Evolutionary conservation across 352 stramenopile species (phyloP), one percentile per base, ranked within the genome.

Genomic region (Phytophthora hibernalis): DNA sequence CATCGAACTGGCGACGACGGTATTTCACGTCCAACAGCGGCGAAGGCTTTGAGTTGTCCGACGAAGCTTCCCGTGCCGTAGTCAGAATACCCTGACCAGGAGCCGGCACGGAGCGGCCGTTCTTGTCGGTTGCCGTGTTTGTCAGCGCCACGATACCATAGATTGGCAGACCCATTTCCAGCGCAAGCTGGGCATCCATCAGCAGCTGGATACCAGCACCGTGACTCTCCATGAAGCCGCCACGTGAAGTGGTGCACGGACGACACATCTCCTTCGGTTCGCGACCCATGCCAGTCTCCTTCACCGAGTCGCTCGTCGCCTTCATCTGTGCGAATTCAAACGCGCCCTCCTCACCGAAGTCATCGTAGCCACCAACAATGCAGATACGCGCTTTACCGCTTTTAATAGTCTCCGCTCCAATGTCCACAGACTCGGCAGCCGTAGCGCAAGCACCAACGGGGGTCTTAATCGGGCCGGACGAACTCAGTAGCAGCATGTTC

Each of bases 321-420:
- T 95, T 93, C 90, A 96, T 97, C 61, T 94, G 85, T 30, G 88
- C 88, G 58, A 97, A 97, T 89, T 92, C 42, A 85, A 82, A 21
- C 31, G 31, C 31, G 13, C 83, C 72, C 67, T 95, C 87, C 64
- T 97, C 89, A 22, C 87, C 87, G 47, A 95, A 97, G 61, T 97
- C 90, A 47, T 97, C 90, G 59, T 86, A 94, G 10, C 90, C 90
- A 47, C 88, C 90, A 54, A 94, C 88, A 40, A 97, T 82, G 18
- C 94, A 86, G 13, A 96, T 66, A 10, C 90, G 87, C 9, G 90
- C 90, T 68, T 96, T 96, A 42, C 87, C 88, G 43, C 76, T 92
- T 71, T 93, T 90, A 60, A 97, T 97, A 0, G 90, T 97, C 52
- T 96, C 90, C 10, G 88, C 85, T 69, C 79, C 90, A 49, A 96